These are phyloP conservation scores for Fusarium tricinctum DNA, from an alignment of 2,329 filamentous ascomycete species.

Conservation along the genomic window DNA sequence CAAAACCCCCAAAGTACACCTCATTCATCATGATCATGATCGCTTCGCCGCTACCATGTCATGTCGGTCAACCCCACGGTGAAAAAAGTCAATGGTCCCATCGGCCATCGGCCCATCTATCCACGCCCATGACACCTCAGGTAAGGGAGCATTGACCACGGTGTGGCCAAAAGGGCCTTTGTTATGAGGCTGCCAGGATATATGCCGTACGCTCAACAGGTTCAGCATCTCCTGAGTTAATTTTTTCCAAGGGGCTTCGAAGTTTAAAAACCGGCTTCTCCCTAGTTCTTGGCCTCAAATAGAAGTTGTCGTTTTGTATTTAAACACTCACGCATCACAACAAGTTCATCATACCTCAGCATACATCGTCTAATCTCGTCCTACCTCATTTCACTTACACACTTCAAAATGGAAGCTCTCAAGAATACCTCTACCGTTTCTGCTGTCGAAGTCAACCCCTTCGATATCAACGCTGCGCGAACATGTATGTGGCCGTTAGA, in stretches of 20 bases:
- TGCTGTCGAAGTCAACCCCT: constrained; percentile 33
- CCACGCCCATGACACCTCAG: constrained; percentile 46
- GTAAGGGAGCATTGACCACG: constrained; percentile 46
- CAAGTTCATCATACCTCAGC: not conserved
- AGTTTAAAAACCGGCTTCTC: constrained; percentile 32
- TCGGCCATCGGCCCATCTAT: constrained; percentile 49
- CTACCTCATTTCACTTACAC: constrained; percentile 22
- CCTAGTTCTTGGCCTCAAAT: constrained; percentile 5
- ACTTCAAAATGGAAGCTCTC: constrained; percentile 39
- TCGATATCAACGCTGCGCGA: constrained; percentile 24
- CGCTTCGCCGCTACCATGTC: constrained; percentile 43
- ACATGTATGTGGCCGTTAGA: constrained; percentile 27
- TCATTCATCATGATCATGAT: constrained; percentile 32
- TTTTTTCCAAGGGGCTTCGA: constrained; percentile 13
- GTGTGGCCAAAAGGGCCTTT: constrained; percentile 47
- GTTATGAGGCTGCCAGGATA: constrained; percentile 45
- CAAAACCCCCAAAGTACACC: constrained; percentile 21
- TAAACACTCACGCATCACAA: constrained; percentile 1
- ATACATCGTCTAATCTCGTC: not conserved
- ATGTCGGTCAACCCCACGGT: constrained; percentile 48
- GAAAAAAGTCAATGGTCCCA: constrained; percentile 43
- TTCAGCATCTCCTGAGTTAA: constrained; percentile 39
- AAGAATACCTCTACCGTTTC: constrained; percentile 44
- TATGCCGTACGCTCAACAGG: constrained; percentile 20
- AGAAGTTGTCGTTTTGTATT: constrained; percentile 7